A percentile compares a stretch with the other conserved stretches of the same genome.
These are phyloP conservation scores for Candida mattraensis DNA, from an alignment of 805 yeast species.

Conservation along the genomic window DNA sequence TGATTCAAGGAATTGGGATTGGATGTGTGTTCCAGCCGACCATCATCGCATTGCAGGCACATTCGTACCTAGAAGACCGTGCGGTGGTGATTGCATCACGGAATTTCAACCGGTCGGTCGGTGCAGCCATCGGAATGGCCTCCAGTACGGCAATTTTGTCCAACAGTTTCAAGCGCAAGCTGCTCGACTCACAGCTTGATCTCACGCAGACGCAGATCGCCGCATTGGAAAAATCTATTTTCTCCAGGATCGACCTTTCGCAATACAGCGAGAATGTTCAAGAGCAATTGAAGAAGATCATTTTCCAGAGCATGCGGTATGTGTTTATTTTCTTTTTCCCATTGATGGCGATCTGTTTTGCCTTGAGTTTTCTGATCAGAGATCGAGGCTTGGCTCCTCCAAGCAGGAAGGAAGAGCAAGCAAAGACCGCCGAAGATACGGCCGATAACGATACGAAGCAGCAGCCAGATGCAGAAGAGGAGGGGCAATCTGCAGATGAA, in stretches of 20 bases:
- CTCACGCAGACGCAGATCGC: conserved; percentile 12
- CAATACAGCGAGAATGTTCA: conserved; percentile 27
- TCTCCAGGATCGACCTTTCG: conserved; percentile 29
- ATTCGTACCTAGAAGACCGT: conserved; percentile 49
- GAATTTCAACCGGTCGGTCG: conserved; percentile 56
- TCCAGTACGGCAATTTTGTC: conserved; percentile 33
- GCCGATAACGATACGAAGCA: conserved; percentile 1
- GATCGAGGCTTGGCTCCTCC: conserved; percentile 42
- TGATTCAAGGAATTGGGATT: conserved; percentile 42
- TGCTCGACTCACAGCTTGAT: conserved; percentile 12
- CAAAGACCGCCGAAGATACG: not conserved
- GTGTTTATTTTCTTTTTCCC: conserved; percentile 39
- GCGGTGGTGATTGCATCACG: conserved; percentile 60
- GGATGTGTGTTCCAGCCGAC: conserved; percentile 57
- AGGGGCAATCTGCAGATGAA: not conserved
- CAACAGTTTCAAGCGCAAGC: conserved; percentile 23
- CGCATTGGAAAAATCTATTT: conserved; percentile 32
- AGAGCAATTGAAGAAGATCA: conserved; percentile 24
- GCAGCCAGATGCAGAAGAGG: not conserved
- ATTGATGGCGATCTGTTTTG: conserved; percentile 35
- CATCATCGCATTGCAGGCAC: conserved; percentile 56
- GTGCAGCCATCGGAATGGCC: conserved; percentile 63
- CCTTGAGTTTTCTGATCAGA: conserved; percentile 34
- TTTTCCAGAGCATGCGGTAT: conserved; percentile 32
- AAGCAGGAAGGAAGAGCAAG: not conserved